Percentiles rank a stretch among this genome's conserved stretches.
Evolutionary conservation across 2,329 filamentous ascomycete genomes (phyloP).

Genomic region (Xylaria sp.): DNA sequence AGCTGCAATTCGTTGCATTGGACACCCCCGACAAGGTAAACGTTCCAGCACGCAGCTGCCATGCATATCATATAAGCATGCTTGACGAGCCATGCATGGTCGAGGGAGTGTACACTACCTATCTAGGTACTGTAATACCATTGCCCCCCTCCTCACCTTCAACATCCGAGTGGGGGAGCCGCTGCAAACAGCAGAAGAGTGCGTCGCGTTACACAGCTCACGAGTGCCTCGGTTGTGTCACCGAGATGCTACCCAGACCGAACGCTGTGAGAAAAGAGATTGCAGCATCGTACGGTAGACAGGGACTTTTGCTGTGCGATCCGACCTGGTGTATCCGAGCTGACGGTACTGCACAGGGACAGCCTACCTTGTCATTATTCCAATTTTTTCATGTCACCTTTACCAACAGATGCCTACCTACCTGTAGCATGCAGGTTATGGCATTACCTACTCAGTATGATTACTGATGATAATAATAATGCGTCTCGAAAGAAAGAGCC

Average conservation of each 20-base stretch:
- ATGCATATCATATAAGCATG: neutral
- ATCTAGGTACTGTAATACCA: too few relatives aligned
- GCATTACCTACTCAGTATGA: too few relatives aligned
- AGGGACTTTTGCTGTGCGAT: neutral
- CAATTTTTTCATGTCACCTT: too few relatives aligned
- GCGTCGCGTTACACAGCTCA: constrained; percentile 7
- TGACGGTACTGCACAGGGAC: neutral
- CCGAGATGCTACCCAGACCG: neutral
- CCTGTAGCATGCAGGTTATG: too few relatives aligned
- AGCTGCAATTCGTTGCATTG: too few relatives aligned
- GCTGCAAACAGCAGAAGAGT: neutral
- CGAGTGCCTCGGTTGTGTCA: constrained; percentile 15
- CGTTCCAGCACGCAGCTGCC: too few relatives aligned
- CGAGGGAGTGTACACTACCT: constrained; percentile 6
- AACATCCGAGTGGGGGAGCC: constrained; percentile 20
- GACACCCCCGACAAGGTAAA: too few relatives aligned
- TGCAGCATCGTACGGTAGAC: neutral
- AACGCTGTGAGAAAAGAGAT: neutral
- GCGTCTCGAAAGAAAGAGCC: too few relatives aligned
- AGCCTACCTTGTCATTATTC: too few relatives aligned
- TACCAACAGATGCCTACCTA: too few relatives aligned
- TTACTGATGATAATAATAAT: too few relatives aligned
- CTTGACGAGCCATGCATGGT: constrained; percentile 21
- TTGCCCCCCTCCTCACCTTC: too few relatives aligned
- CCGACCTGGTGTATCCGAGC: neutral